Evolutionary conservation across 83 land plant species (phyloP).

Genomic region (Diphasiastrum complanatum): DNA sequence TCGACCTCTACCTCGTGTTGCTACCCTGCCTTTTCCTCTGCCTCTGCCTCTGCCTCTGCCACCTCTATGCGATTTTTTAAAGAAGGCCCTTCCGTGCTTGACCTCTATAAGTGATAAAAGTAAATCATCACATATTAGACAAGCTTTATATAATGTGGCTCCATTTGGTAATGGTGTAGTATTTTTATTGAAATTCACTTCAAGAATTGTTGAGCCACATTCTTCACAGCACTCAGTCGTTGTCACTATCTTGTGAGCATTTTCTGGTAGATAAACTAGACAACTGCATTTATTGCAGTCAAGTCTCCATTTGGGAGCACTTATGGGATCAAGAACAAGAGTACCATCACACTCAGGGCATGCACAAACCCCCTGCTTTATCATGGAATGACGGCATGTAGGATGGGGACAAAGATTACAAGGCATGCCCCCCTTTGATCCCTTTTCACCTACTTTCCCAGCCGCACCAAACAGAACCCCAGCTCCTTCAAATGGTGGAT

Average conservation of each 20-base stretch:
- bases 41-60: slow-evolving; percentile 58
- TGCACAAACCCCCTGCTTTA: slow-evolving; percentile 93
- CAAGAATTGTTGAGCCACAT: slow-evolving; percentile 83
- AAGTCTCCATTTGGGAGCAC: slow-evolving; percentile 96
- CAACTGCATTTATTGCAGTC: slow-evolving; percentile 92
- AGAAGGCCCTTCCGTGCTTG: slow-evolving; percentile 85
- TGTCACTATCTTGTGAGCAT: slow-evolving; percentile 71
- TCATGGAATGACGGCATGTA: slow-evolving; percentile 80
- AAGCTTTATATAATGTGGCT: slow-evolving; percentile 63
- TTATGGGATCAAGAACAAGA: slow-evolving; percentile 84
- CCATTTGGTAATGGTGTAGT: slow-evolving; percentile 79
- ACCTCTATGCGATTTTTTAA: slow-evolving; percentile 46
- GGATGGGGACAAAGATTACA: slow-evolving; percentile 92
- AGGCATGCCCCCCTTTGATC: slow-evolving; percentile 77
- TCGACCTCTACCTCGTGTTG: slow-evolving; percentile 57
- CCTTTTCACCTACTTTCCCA: slow-evolving; percentile 36
- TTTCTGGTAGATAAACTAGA: slow-evolving; percentile 83
- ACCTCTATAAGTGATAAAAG: slow-evolving; percentile 75
- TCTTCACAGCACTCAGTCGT: slow-evolving; percentile 63
- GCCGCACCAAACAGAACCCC: slow-evolving; percentile 47
- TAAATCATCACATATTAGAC: slow-evolving; percentile 85
- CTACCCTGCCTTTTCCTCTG: slow-evolving; percentile 47
- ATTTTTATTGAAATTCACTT: slow-evolving; percentile 91
- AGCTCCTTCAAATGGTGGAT: slow-evolving; percentile 87
- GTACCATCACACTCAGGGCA: slow-evolving; percentile 95